Conservation (phyloP, 768 basidiomycete genomes). For the Lactarius sanguifluus region DNA sequence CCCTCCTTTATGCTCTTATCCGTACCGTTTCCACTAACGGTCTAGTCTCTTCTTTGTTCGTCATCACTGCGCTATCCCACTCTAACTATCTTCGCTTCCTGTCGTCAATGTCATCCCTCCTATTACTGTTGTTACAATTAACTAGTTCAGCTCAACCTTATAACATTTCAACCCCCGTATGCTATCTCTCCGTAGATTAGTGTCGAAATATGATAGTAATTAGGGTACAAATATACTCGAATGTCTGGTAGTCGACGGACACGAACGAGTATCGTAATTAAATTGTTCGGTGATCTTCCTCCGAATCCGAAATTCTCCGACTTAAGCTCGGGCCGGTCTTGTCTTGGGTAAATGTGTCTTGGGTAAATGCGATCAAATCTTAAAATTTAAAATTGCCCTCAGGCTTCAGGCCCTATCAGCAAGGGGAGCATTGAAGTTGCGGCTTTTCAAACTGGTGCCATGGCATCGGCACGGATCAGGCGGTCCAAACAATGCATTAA, state of each 20-base stretch:
- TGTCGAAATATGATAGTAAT: conserved; percentile 15
- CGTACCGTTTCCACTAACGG: conserved; percentile 2
- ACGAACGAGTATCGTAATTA: neutral
- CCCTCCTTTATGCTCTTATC: conserved; percentile 13
- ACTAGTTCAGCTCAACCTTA: conserved; percentile 18
- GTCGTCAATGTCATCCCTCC: conserved; percentile 26
- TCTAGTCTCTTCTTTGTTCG: conserved; percentile 5
- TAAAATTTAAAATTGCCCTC: neutral
- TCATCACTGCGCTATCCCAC: conserved; percentile 27
- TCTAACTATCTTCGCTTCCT: conserved; percentile 23
- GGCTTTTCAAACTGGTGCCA: neutral
- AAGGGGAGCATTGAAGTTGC: neutral
- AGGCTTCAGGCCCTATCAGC: neutral
- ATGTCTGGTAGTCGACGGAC: neutral
- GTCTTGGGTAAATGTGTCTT: neutral
- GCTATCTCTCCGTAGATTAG: conserved; percentile 17
- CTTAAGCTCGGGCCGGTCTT: neutral
- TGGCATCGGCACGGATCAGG: neutral
- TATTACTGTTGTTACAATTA: conserved; percentile 26
- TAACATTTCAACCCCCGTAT: conserved; percentile 13
- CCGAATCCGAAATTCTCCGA: neutral
- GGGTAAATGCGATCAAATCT: neutral
- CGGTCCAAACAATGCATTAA: neutral
- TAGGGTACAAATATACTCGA: neutral
- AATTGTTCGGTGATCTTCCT: neutral